Base-by-base conservation (phyloP, 148 eudicot genomes). In the Heliosperma pusillum region DNA sequence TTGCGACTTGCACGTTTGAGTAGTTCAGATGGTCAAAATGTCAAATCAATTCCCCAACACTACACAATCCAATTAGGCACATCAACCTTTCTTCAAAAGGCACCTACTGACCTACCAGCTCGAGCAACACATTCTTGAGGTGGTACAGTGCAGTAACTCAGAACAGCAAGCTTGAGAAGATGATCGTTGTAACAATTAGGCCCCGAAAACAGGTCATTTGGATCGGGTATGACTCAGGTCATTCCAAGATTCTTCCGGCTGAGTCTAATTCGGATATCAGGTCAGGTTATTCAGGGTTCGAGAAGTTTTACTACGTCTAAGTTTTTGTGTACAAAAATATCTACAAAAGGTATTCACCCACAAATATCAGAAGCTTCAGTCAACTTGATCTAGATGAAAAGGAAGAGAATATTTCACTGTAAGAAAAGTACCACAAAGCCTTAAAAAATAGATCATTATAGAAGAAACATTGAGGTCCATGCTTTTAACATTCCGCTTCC, bases 401-500 rank as follows among this genome's bases (percentile, higher is more conserved):
- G 30, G 30, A n/a, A 36, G 61, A 57, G 69, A 30, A 75, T 64
- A 50, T 13, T 53, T n/a, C 30, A 65, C 4, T 7, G 40, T 13
- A 56, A 55, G 55, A 56, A 55, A 70, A 76, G 22, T 30, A 55
- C 33, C 59, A 53, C 22, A 42, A 42, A 9, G 12, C 50, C 58
- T 16, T 8, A 36, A 40, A 47, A 17, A 56, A 30, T 24, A 75
- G 33, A 42, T 75, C 21, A 74, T 63, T 50, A 64, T 62, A 20
- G n/a, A 73, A 73, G 69, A 21, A 19, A 22, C 42, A 62, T 47
- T 19, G 25, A 10, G 17, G 26, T 19, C 71, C 44, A 20, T 50
- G 53, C 66, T 56, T 27, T 50, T 44, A 47, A 68, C 69, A 36
- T 67, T 58, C 73, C 67, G 58, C 44, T 55, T 62, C 66, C 55